Base-by-base conservation (phyloP, 208 protist species). In the Acanthamoeba sp. region DNA sequence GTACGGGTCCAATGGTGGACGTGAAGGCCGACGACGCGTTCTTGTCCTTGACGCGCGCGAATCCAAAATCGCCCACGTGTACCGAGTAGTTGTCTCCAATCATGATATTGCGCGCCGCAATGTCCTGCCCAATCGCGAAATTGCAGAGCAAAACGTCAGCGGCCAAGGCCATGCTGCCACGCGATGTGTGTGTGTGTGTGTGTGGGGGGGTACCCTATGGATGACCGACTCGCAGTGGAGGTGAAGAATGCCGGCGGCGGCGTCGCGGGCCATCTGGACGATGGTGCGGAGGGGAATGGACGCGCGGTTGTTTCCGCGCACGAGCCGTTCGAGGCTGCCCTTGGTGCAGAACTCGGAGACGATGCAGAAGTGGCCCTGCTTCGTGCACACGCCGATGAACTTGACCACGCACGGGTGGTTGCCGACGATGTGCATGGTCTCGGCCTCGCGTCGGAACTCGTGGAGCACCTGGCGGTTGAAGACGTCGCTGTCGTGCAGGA, bases 191-290 rank as follows among this genome's bases (percentile, higher is more conserved):
- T 48, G 42, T 10, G 42, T 48, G 42, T 48, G 42, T 20, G 50
- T 57, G 50, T 57, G 50, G 1, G 50, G 16, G 2, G 27, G 59
- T 66, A 66, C 59, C 34, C 71, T 4, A 42, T 82, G 71, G 40
- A 82, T 82, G 38, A 82, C 71, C 6, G 34, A 52, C 71, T 82
- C 71, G 71, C 71, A 82, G 71, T 82, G 71, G 1, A 82, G 40
- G 22, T 82, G 71, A 5, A 82, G 71, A 82, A 82, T 82, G 29
- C 94, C 94, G 52, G 85, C 34, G 27, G 96, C 96, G 69, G 93
- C 94, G 66, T 97, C 96, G 18, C 80, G 88, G 50, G 95, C 95
- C 12, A 97, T 62, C 45, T 95, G 66, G 18, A 97, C 45, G 40
- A 82, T 82, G 71, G 71, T 82, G 38, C 40, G 34, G 38, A 40